phyloP scores from a whole-genome alignment of 1,284 basidiomycete species.

The Trichosporon coremiiforme region DNA sequence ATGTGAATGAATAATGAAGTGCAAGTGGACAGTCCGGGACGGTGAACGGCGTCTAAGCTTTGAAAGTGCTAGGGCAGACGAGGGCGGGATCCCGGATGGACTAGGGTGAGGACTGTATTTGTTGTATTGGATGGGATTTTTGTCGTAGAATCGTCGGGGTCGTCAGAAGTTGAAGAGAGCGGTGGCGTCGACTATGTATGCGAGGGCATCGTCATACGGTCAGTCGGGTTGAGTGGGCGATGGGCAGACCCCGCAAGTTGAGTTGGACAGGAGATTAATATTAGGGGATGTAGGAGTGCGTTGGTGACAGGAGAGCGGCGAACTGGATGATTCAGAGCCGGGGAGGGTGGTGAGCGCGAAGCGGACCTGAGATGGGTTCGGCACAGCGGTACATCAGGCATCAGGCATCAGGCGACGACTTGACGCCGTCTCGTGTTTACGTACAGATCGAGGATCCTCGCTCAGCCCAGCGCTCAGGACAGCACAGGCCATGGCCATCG shows the following conservation, averaged over 20 bases:
- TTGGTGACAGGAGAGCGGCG: not conserved
- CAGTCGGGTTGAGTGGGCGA: not conserved
- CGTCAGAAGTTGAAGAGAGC: not conserved
- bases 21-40: not conserved
- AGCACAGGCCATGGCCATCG: not conserved
- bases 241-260: not conserved
- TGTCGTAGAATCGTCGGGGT: constrained; percentile 15
- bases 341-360: not conserved
- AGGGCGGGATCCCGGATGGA: constrained; percentile 18
- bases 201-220: not conserved
- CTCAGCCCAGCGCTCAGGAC: not conserved
- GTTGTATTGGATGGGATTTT: constrained; percentile 14
- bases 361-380: not conserved
- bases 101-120: not conserved
- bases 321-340: not conserved
- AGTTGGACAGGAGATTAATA: not conserved
- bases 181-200: constrained; percentile 12
- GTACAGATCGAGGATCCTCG: not conserved
- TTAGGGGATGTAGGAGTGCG: not conserved
- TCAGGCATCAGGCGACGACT: too few relatives aligned
- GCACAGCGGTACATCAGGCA: too few relatives aligned
- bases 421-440: not conserved
- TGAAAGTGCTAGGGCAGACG: not conserved
- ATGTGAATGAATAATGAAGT: not conserved
- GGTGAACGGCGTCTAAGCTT: not conserved